Percentiles rank a stretch among this genome's conserved stretches.
Conservation (phyloP, 768 basidiomycete species). For the Calocera viscosa region DNA sequence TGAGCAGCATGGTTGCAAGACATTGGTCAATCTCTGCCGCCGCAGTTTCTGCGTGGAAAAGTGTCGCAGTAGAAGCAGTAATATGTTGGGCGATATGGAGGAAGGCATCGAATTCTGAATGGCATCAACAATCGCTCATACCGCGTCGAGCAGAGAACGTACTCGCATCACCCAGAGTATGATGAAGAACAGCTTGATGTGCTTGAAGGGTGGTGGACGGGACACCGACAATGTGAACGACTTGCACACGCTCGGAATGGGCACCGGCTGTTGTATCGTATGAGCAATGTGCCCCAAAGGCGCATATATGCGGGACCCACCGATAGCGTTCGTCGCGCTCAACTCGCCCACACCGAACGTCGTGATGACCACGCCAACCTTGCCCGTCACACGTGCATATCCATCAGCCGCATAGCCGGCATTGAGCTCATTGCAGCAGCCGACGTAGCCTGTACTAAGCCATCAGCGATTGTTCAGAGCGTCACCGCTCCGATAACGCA, state of each 20-base stretch:
- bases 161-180: slow-evolving; percentile 74
- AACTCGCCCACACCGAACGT: slow-evolving; percentile 95
- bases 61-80: slow-evolving; percentile 50
- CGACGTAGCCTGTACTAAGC: neutral
- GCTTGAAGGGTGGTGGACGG: slow-evolving; percentile 66
- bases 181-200: slow-evolving; percentile 63
- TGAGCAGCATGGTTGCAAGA: slow-evolving; percentile 37
- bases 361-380: slow-evolving; percentile 43
- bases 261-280: slow-evolving; percentile 32
- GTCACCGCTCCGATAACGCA: slow-evolving; percentile 35
- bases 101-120: slow-evolving; percentile 63
- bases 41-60: slow-evolving; percentile 44
- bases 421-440: slow-evolving; percentile 58
- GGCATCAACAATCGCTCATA: neutral
- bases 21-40: slow-evolving; percentile 66
- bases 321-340: slow-evolving; percentile 74
- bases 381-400: slow-evolving; percentile 74
- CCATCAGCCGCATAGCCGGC: slow-evolving; percentile 88
- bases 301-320: slow-evolving; percentile 26
- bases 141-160: slow-evolving; percentile 3
- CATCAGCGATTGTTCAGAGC: neutral
- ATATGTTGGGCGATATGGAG: slow-evolving; percentile 61
- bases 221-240: slow-evolving; percentile 76
- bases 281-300: neutral
- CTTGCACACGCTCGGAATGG: slow-evolving; percentile 82